Conservation (phyloP, 495 filamentous ascomycete species). For the Penicillium macrosclerotiorum region DNA sequence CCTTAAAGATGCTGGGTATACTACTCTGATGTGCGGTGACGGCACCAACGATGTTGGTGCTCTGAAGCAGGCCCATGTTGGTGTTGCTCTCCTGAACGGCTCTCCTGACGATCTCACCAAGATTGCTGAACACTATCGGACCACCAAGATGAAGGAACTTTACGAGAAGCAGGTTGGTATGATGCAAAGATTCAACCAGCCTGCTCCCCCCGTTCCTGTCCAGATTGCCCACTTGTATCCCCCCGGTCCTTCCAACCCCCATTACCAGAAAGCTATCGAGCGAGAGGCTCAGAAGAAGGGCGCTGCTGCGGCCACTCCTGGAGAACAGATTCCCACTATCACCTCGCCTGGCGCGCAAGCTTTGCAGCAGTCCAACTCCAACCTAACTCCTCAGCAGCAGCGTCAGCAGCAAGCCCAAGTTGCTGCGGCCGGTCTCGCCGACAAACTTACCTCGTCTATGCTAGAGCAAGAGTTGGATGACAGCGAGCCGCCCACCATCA, state of each 20-base stretch:
- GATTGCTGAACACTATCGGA: constrained; percentile 89
- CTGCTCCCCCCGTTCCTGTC: constrained; percentile 80
- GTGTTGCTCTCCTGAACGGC: constrained; percentile 93
- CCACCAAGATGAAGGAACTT: constrained; percentile 95
- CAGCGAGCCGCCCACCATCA: constrained; percentile 90
- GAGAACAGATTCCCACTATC: constrained; percentile 64
- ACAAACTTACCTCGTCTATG: constrained; percentile 83
- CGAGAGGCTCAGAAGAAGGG: constrained; percentile 75
- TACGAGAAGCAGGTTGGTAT: constrained; percentile 93
- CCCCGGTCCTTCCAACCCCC: constrained; percentile 86
- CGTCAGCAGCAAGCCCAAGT: constrained; percentile 62
- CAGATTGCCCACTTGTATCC: constrained; percentile 94
- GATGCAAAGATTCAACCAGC: constrained; percentile 93
- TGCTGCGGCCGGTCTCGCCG: constrained; percentile 75
- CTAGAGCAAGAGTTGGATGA: constrained; percentile 88
- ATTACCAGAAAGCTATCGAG: constrained; percentile 90
- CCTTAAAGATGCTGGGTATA: constrained; percentile 94
- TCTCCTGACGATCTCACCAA: constrained; percentile 84
- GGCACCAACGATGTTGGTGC: constrained; percentile 98
- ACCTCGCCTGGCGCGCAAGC: constrained; percentile 70
- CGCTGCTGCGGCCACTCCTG: constrained; percentile 37
- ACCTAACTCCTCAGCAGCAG: constrained; percentile 53
- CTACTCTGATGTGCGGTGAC: constrained; percentile 97
- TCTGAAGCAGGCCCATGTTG: constrained; percentile 96
- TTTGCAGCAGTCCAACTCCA: constrained; percentile 55